Conservation (phyloP, 371 early-diverging fungal genomes). For the Mucor saturninus region DNA sequence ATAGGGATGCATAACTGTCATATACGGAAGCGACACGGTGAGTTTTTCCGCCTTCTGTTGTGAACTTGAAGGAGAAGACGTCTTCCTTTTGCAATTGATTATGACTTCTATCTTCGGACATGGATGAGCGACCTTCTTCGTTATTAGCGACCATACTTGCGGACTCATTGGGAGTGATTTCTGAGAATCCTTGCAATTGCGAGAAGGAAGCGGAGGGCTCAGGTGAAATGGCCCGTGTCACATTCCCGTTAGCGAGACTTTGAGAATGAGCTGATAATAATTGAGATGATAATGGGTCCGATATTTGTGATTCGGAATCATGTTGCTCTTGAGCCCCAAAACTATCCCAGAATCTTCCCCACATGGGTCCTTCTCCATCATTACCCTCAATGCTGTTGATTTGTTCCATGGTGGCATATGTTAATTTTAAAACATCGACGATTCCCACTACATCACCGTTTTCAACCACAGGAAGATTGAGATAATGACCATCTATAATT, state of each 20-base stretch:
- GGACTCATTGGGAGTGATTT: constrained; percentile 56
- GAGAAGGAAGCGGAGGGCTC: constrained; percentile 45
- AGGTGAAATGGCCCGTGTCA: constrained; percentile 36
- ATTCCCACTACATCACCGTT: constrained; percentile 75
- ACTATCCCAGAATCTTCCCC: constrained; percentile 58
- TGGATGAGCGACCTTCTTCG: constrained; percentile 50
- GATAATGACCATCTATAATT: constrained; percentile 68
- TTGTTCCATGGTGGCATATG: constrained; percentile 74
- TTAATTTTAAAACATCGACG: constrained; percentile 89
- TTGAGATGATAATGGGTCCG: constrained; percentile 42
- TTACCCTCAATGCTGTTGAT: constrained; percentile 50
- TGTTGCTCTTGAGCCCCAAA: constrained; percentile 44
- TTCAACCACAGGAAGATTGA: constrained; percentile 88
- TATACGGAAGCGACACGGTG: constrained; percentile 40
- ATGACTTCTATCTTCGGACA: constrained; percentile 45
- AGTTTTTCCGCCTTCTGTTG: constrained; percentile 34
- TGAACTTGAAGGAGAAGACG: constrained; percentile 50
- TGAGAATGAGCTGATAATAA: constrained; percentile 23
- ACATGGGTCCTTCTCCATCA: constrained; percentile 51
- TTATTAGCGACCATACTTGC: constrained; percentile 52
- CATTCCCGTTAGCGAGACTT: not conserved
- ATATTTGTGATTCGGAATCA: constrained; percentile 44
- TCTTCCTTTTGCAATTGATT: constrained; percentile 18
- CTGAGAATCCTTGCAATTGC: constrained; percentile 43
- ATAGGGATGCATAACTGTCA: constrained; percentile 31